Evolutionary conservation across 371 early-diverging fungal species (phyloP), one percentile per base, ranked within the genome.

Genomic region (Mucor circinelloides): DNA sequence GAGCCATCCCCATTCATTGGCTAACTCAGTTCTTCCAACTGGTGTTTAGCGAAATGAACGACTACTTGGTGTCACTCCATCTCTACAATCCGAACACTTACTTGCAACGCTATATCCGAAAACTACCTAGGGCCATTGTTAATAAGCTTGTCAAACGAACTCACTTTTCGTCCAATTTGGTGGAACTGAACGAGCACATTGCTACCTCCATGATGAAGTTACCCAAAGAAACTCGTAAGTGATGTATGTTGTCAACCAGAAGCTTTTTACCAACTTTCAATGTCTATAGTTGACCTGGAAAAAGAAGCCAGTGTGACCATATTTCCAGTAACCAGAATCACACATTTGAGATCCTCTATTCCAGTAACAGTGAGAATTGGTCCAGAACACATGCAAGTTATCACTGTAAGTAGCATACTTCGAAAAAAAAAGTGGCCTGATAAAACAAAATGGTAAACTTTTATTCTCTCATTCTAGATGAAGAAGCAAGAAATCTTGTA

Each of bases 321-420:
- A 31, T 76, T 76, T 44, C 88, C 91, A 13, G 90, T 92, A 9
- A 83, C 85, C 21, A 89, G 85, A 46, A 77, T 90, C 15, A 79
- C 81, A 25, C 87, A 85, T 46, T 73, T 82, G 27, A 79, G 83
- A 57, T 74, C 88, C 13, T 84, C 88, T 15, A 73, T 91, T 28
- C 93, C 93, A 7, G 93, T 95, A 34, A 88, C 85, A 36, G 82
- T 97, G 62, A 93, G 93, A 74, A 85, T 97, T 69, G 86, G 90
- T 2, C 81, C 85, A 23, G 94, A 95, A 56, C 87, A 87, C n/a
- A 85, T 97, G 32, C 94, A 95, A 72, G 84, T 97, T 27, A 88
- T 87, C 12, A 87, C 88, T 60, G 87, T 85, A 79, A 62, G 65
- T 55, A 9, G n/a, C n/a, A 3, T 44, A 13, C 52, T 15, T 23